These are phyloP conservation scores for Penstemon eatonii DNA, from an alignment of 257 asterid genomes.

Conservation along the genomic window DNA sequence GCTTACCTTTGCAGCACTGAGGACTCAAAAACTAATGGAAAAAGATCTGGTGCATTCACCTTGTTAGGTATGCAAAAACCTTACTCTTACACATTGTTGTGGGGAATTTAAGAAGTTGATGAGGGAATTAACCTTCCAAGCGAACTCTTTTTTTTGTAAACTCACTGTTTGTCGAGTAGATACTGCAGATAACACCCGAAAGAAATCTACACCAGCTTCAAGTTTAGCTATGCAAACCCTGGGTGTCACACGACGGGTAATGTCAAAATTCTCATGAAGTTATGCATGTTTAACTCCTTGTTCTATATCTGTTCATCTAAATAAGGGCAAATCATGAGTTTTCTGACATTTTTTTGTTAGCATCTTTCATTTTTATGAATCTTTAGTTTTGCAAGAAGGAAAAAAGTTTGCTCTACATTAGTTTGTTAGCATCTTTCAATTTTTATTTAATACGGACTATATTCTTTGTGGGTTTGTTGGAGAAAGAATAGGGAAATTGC, in stretches of 20 bases:
- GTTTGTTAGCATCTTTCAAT: no score
- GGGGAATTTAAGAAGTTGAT: neutral
- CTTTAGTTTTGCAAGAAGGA: neutral
- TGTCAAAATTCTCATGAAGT: conserved; percentile 24
- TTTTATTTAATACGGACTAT: neutral
- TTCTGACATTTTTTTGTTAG: neutral
- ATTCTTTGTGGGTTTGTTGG: neutral
- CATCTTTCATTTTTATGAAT: neutral
- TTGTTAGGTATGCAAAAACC: conserved; percentile 45
- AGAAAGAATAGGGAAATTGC: neutral
- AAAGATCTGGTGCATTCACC: conserved; percentile 43
- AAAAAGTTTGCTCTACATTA: neutral
- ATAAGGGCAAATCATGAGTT: neutral
- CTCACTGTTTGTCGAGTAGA: conserved; percentile 37
- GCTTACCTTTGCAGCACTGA: conserved; percentile 51
- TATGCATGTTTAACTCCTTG: conserved; percentile 21
- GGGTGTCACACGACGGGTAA: conserved; percentile 72
- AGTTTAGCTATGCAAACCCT: conserved; percentile 66
- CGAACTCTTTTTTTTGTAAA: conserved; percentile 20
- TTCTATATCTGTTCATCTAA: conserved; percentile 10
- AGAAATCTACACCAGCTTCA: conserved; percentile 64
- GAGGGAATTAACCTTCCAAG: neutral
- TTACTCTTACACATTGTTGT: neutral
- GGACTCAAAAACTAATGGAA: conserved; percentile 49
- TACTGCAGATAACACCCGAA: conserved; percentile 44